Base-by-base conservation (phyloP, 768 basidiomycete species). In the Macrolepiota fuliginosa region DNA sequence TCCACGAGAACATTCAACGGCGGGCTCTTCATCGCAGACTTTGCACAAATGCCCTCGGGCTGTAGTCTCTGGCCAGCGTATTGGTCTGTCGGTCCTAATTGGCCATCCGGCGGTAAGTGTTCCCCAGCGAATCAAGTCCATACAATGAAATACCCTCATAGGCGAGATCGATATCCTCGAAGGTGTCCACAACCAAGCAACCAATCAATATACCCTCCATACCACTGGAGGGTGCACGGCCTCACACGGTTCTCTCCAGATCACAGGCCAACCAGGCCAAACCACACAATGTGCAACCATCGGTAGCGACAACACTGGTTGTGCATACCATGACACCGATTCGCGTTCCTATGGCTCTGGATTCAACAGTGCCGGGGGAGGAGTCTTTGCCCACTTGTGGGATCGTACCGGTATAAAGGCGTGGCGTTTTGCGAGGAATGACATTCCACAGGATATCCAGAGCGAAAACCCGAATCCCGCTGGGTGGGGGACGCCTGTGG, bases 21-120 rank as follows among this genome's bases (percentile, higher is more conserved):
- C n/a, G 91, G 91, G 3, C 76, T 92, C 11, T 90, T 92, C 75
- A 85, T 92, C 65, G 80, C 90, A 17, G 91, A 92, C 66, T 83
- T 91, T 58, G 79, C 69, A 54, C 74, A 82, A 1, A 89, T 90
- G 87, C 90, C 90, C 9, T 79, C 83, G 56, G 91, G 91, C 0
- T 90, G 88, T 68, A 78, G 82, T 56, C 81, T 87, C 73, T 74
- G 89, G 88, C 72, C 89, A 3, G 81, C 81, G 24, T 83, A 74
- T 52, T 83, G 80, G 79, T 77, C 79, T 2, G 74, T 78, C 47
- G 84, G 85, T 7, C 76, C 80, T 1, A 67, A 79, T 49, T 87
- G 85, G 86, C 84, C 84, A 3, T 17, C 36, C 24, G 72, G 63
- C 25, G 86, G 85, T 75, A 62, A 59, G 71, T 63, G 50, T 37